Evolutionary conservation across 2,329 filamentous ascomycete species (phyloP).

Genomic region (Dactylonectria estremocensis): DNA sequence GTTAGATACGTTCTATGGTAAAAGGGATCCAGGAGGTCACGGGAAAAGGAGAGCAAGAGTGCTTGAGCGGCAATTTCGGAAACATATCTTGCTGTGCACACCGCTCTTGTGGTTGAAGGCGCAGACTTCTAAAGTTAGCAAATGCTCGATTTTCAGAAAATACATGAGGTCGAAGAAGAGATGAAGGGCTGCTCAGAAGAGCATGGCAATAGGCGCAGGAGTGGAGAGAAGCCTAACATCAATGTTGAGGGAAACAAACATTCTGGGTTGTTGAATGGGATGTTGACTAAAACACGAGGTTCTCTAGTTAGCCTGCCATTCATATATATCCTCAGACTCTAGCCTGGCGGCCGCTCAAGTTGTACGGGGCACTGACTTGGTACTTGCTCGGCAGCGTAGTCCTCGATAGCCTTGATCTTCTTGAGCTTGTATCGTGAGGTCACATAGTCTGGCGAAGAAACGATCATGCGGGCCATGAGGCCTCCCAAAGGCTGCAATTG

Average conservation of each 20-base stretch:
- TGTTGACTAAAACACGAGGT: not conserved
- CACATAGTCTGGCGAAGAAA: conserved; percentile 66
- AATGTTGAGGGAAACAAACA: conserved; percentile 51
- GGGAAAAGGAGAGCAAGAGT: too few relatives aligned
- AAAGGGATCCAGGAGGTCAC: not conserved
- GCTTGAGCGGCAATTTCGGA: too few relatives aligned
- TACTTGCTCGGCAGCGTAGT: conserved; percentile 78
- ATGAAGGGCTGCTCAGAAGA: too few relatives aligned
- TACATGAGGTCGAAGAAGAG: too few relatives aligned
- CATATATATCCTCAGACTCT: not conserved
- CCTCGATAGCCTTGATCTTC: conserved; percentile 72
- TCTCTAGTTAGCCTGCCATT: not conserved
- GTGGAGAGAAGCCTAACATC: not conserved
- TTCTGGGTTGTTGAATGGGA: conserved; percentile 50
- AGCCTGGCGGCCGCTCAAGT: too few relatives aligned
- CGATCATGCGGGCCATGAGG: conserved; percentile 28
- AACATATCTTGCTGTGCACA: too few relatives aligned
- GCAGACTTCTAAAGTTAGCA: too few relatives aligned
- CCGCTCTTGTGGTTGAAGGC: too few relatives aligned
- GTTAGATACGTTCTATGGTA: not conserved
- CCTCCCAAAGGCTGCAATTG: conserved; percentile 60
- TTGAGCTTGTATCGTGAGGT: conserved; percentile 19
- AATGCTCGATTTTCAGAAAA: too few relatives aligned
- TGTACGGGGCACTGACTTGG: conserved; percentile 64
- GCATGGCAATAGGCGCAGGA: not conserved